Conservation (phyloP, 148 eudicot genomes). For the Camellia granthamiana region DNA sequence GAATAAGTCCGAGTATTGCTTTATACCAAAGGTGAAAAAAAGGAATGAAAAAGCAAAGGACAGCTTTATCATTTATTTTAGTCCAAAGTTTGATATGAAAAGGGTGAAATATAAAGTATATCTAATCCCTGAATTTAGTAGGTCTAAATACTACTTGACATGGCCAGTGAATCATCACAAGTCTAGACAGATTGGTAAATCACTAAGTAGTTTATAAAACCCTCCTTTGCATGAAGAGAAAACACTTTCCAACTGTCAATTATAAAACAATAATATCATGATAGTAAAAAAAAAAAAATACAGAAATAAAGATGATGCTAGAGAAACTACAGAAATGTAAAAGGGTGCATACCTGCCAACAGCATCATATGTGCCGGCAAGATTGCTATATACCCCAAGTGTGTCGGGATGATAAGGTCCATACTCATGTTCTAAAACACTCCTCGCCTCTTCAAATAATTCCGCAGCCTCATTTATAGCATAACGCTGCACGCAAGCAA, state of each 20-base stretch:
- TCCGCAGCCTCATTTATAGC: conserved; percentile 79
- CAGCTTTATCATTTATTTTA: neutral
- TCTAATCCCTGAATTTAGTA: neutral
- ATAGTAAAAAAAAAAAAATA: neutral
- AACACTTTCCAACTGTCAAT: neutral
- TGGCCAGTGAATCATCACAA: neutral
- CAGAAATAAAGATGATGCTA: neutral
- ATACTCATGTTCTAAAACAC: conserved; percentile 76
- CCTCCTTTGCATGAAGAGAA: neutral
- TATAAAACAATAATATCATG: neutral
- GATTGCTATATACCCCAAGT: conserved; percentile 95
- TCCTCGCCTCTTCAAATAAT: conserved; percentile 88
- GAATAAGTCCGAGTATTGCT: neutral
- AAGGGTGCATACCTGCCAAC: conserved; percentile 70
- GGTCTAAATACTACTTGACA: neutral
- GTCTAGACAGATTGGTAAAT: neutral
- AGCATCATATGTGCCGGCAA: conserved; percentile 97
- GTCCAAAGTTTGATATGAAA: neutral
- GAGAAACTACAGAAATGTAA: neutral
- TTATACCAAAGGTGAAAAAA: neutral
- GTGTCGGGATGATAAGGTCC: conserved; percentile 96
- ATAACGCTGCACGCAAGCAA: conserved; percentile 88
- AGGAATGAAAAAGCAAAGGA: neutral
- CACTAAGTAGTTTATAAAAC: neutral
- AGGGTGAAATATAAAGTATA: neutral